Evolutionary conservation across 306 rosid genomes (phyloP).

Genomic region (Gillenia trifoliata): DNA sequence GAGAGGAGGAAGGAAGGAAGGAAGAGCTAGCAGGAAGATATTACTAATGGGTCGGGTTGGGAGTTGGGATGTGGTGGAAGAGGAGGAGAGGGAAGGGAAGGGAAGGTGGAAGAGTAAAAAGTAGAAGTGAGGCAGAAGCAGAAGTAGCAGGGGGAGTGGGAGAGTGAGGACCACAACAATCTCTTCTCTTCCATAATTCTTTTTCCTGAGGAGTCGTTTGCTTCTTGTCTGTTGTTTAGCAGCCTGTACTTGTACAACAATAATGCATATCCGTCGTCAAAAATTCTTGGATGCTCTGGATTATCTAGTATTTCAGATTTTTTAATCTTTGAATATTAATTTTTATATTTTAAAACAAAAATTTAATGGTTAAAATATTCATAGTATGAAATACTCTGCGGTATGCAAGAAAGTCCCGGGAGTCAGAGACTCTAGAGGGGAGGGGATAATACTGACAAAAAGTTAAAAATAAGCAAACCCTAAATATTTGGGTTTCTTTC

Average conservation of each 20-base stretch:
- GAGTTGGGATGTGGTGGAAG: slow-evolving; percentile 8
- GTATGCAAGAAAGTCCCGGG: background rate
- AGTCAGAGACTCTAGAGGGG: background rate
- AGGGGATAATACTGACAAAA: background rate
- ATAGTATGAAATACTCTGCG: too few species aligned
- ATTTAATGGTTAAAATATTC: too few species aligned
- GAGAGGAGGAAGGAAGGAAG: background rate
- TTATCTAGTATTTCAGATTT: too few species aligned
- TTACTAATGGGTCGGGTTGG: background rate
- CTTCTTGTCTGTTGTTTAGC: background rate
- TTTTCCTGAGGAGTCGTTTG: background rate
- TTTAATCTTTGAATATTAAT: too few species aligned
- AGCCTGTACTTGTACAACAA: slow-evolving; percentile 16
- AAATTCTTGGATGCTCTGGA: too few species aligned
- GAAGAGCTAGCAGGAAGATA: slow-evolving; percentile 1
- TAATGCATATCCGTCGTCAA: too few species aligned
- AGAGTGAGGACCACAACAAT: slow-evolving; percentile 43
- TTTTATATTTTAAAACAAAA: too few species aligned
- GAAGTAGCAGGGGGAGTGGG: background rate
- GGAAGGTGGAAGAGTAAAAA: background rate
- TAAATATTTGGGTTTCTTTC: background rate
- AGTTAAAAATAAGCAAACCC: background rate
- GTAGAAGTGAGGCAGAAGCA: background rate
- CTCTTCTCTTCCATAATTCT: slow-evolving; percentile 25
- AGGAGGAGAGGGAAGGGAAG: background rate